Base-by-base conservation (phyloP, 1,284 basidiomycete genomes). In the Austropuccinia psidii region DNA sequence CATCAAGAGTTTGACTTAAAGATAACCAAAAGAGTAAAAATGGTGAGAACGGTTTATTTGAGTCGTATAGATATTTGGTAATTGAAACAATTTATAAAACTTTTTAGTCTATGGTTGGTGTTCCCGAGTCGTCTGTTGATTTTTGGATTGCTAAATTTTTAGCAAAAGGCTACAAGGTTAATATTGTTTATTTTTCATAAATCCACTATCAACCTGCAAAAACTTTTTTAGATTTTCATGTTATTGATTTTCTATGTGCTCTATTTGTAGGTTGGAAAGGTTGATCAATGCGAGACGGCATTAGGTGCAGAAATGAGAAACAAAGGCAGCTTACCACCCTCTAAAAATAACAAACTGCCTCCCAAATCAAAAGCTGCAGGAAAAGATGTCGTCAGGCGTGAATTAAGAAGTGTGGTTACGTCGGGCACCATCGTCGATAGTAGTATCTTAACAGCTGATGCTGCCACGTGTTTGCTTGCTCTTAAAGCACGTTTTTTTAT, bases 201-300 rank as follows among this genome's bases (percentile, higher is more conserved):
- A n/a, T 67, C 15, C 33, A 7, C 43, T 61, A 19, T 17, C 19
- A 77, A 77, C 79, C 39, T 4, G 17, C 8, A 13, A 33, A 5
- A 35, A 8, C 24, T 17, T 29, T 19, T n/a, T 31, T 7, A 21
- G 27, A 4, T 35, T 31, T 41, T 17, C 4, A n/a, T 13, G 8
- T 45, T 17, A 2, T 29, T 21, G 29, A 13, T 27, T 37, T 61
- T 33, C 13, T 15, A 15, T 37, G 52, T 9, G 1, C 29, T 43
- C 75, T 78, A 70, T 80, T 35, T 21, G 67, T 75, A 79, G 69
- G 82, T 98, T 73, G 96, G 96, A 19, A 88, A 92, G 17, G 96
- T 98, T 11, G 95, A 98, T 79, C 96, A 99, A 82, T 88, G 89
- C 1, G 96, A 99, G 82, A 99, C 96, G 0, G 93, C 90, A 1